phyloP scores from a whole-genome alignment of 768 basidiomycete genomes.

The Macrolepiota albuminosa region DNA sequence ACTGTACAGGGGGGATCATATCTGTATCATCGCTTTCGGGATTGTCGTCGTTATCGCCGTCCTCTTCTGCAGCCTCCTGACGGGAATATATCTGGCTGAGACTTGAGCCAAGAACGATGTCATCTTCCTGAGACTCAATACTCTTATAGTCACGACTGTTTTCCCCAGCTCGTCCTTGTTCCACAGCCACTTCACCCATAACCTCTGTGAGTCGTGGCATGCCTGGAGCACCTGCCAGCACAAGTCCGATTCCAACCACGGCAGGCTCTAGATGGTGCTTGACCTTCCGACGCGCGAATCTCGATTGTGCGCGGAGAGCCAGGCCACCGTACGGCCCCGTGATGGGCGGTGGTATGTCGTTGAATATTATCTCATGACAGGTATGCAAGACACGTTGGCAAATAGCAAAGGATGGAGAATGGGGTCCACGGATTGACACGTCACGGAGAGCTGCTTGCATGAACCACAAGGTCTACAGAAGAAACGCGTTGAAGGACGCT shows the following conservation, averaged over 20 bases:
- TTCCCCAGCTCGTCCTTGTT: slow-evolving; percentile 80
- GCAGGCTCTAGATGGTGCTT: slow-evolving; percentile 70
- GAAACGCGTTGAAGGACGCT: slow-evolving; percentile 12
- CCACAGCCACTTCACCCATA: slow-evolving; percentile 80
- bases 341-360: slow-evolving; percentile 67
- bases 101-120: slow-evolving; percentile 25
- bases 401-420: slow-evolving; percentile 78
- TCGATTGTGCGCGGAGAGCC: slow-evolving; percentile 42
- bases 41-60: slow-evolving; percentile 39
- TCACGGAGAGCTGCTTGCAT: slow-evolving; percentile 95
- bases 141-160: slow-evolving; percentile 46
- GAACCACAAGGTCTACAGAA: slow-evolving; percentile 86
- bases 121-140: slow-evolving; percentile 43
- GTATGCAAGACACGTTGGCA: slow-evolving; percentile 88
- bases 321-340: slow-evolving; percentile 65
- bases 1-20: slow-evolving; percentile 10
- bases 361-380: slow-evolving; percentile 96
- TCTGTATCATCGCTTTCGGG: slow-evolving; percentile 26
- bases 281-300: slow-evolving; percentile 57
- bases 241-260: slow-evolving; percentile 78
- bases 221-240: slow-evolving; percentile 72
- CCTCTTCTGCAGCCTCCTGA: slow-evolving; percentile 27
- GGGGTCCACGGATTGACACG: slow-evolving; percentile 51
- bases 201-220: slow-evolving; percentile 71
- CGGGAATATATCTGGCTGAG: slow-evolving; percentile 16